Percentiles rank a stretch among this genome's conserved stretches.
These are phyloP conservation scores for Blastobotrys elegans DNA, from an alignment of 1,139 yeast species.

Conservation along the genomic window DNA sequence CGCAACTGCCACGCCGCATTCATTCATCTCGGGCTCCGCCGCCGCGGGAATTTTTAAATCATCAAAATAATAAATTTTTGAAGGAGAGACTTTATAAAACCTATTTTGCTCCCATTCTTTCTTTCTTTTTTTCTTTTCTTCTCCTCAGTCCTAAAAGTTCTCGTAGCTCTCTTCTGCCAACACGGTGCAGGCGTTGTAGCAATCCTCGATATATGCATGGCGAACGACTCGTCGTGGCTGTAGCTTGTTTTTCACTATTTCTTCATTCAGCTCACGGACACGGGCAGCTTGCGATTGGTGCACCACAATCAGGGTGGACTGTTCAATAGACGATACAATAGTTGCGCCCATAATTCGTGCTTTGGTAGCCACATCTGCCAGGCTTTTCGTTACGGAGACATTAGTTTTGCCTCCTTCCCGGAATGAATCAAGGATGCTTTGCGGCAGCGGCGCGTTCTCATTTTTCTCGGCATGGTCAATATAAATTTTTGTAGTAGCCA, in stretches of 20 bases:
- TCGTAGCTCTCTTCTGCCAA: too few species aligned
- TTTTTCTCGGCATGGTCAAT: neutral
- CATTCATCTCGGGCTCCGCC: too few species aligned
- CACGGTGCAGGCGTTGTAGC: constrained; percentile 23
- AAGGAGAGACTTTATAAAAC: too few species aligned
- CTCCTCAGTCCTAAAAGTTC: too few species aligned
- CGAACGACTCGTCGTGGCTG: constrained; percentile 7
- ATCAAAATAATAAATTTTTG: too few species aligned
- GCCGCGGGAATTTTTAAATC: too few species aligned
- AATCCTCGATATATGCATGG: constrained; percentile 29
- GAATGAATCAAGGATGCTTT: neutral
- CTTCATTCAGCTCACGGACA: neutral
- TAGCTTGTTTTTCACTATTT: too few species aligned
- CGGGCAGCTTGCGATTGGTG: neutral
- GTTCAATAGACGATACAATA: neutral
- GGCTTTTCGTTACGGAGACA: neutral
- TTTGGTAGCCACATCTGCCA: neutral
- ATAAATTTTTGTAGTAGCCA: neutral
- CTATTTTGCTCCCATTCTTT: too few species aligned
- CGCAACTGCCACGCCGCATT: too few species aligned
- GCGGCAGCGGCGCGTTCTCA: neutral
- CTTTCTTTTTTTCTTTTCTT: too few species aligned
- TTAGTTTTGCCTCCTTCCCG: neutral
- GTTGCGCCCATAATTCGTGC: neutral
- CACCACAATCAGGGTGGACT: neutral